Conservation (phyloP, 345 rosid genomes). For the Trapa incisa region DNA sequence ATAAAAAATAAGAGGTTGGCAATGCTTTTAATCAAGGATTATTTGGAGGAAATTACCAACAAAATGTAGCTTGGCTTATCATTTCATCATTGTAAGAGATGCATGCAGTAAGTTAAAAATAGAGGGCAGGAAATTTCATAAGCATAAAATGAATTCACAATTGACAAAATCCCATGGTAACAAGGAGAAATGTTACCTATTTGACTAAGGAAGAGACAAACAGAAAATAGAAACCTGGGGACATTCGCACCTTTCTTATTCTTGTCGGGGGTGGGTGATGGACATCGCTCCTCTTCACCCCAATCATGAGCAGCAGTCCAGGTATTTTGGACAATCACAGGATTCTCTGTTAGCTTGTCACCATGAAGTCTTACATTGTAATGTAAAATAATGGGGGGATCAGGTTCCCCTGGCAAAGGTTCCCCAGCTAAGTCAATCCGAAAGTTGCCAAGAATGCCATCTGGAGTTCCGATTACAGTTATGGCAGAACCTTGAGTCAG, state of each 20-base stretch:
- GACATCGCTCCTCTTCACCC: constrained; percentile 98
- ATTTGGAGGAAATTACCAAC: background rate
- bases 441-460: constrained; percentile 82
- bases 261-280: constrained; percentile 60
- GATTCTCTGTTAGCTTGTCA: constrained; percentile 87
- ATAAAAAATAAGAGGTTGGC: background rate
- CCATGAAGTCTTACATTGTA: constrained; percentile 95
- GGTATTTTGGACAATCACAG: constrained; percentile 94
- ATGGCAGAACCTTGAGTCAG: constrained; percentile 90
- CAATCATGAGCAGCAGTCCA: constrained; percentile 92
- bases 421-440: constrained; percentile 84
- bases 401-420: constrained; percentile 97
- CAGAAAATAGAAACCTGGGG: background rate
- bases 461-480: constrained; percentile 76
- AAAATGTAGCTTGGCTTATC: background rate
- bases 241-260: constrained; percentile 50
- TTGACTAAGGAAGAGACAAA: background rate
- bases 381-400: constrained; percentile 88
- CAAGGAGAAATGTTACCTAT: background rate
- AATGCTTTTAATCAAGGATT: background rate
- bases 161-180: background rate
- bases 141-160: background rate
- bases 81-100: background rate
- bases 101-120: background rate
- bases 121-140: background rate